Conservation (phyloP, 768 basidiomycete genomes). For the Auriculariales sp. region DNA sequence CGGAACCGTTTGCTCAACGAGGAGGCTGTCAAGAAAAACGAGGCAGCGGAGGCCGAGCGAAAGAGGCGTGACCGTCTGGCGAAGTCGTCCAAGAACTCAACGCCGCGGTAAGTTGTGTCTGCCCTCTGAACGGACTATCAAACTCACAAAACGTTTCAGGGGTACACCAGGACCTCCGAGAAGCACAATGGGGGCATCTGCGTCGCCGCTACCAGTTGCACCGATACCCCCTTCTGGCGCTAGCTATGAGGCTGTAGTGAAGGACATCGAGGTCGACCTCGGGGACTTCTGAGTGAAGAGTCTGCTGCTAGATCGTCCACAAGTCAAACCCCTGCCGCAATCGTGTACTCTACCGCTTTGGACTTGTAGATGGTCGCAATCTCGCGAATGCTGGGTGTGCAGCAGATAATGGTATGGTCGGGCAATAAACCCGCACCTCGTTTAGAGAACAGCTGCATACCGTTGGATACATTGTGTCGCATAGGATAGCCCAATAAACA, state of each 20-base stretch:
- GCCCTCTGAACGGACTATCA: not conserved
- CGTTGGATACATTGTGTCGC: no score
- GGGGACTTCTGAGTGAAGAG: not conserved
- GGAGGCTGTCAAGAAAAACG: constrained; percentile 67
- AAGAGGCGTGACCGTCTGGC: constrained; percentile 46
- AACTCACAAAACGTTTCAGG: not conserved
- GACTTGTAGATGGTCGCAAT: no score
- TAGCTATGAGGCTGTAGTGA: not conserved
- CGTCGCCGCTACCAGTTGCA: not conserved
- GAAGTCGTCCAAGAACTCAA: not conserved
- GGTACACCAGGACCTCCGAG: not conserved
- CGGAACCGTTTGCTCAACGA: constrained; percentile 75
- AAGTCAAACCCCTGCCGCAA: no score
- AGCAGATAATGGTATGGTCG: no score
- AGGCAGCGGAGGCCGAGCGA: constrained; percentile 51
- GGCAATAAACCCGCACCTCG: no score
- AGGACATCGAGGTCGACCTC: not conserved
- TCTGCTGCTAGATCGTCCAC: no score
- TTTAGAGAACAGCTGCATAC: no score
- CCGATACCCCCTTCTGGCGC: not conserved
- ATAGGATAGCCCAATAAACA: no score
- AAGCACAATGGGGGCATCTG: not conserved
- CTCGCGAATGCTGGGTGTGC: no score
- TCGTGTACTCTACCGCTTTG: no score
- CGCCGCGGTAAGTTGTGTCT: not conserved